phyloP scores from a whole-genome alignment of 306 rosid genomes.

The Cucumis cinereus region DNA sequence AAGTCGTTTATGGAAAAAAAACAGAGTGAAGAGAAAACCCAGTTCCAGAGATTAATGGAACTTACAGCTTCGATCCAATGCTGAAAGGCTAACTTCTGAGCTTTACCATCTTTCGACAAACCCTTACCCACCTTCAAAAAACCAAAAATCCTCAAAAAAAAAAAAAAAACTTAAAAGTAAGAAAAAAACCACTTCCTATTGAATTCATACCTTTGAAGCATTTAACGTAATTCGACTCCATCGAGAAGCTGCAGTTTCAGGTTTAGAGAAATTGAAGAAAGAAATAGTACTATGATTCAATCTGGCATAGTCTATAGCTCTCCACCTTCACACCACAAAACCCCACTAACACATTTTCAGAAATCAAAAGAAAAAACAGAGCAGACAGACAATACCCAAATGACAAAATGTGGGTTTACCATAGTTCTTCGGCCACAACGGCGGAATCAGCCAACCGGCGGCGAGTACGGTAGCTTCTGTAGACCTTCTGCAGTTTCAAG shows the following conservation, averaged over 20 bases:
- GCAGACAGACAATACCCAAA: not conserved
- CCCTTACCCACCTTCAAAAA: constrained; percentile 79
- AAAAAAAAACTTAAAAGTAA: not conserved
- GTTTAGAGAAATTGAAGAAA: constrained; percentile 53
- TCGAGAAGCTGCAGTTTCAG: constrained; percentile 48
- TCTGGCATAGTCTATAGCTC: constrained; percentile 54
- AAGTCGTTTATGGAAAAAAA: not conserved
- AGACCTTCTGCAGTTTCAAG: constrained; percentile 54
- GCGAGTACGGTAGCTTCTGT: constrained; percentile 81
- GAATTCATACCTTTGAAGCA: constrained; percentile 56
- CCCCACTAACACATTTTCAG: not conserved
- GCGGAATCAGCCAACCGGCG: constrained; percentile 91
- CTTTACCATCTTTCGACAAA: constrained; percentile 67
- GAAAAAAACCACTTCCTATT: not conserved
- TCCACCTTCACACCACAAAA: constrained; percentile 52
- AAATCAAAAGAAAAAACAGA: not conserved
- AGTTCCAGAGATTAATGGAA: not conserved
- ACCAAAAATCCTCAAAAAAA: not conserved
- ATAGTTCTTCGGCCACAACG: constrained; percentile 79
- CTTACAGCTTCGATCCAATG: constrained; percentile 98
- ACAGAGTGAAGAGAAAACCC: not conserved
- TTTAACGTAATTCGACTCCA: constrained; percentile 62
- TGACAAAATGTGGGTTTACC: constrained; percentile 21
- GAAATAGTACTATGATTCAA: constrained; percentile 68
- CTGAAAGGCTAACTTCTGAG: constrained; percentile 86